Evolutionary conservation across 2,329 filamentous ascomycete species (phyloP).

Genomic region (Raffaelea albimanens): DNA sequence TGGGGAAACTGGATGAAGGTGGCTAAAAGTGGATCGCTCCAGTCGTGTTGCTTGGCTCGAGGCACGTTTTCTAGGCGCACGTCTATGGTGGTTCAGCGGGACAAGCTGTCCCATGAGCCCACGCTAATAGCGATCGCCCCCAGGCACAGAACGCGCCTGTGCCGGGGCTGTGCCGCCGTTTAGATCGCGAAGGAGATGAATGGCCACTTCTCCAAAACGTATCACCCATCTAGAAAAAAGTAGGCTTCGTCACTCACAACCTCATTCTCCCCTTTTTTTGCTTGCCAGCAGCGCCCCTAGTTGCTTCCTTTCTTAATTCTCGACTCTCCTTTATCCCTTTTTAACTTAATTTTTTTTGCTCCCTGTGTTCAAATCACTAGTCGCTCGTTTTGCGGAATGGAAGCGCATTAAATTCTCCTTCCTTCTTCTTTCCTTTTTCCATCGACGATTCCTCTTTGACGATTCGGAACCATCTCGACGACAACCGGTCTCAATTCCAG

Average conservation of each 20-base stretch:
- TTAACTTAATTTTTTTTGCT: not conserved
- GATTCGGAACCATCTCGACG: too few species aligned
- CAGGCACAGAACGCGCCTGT: not conserved
- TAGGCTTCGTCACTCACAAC: too few species aligned
- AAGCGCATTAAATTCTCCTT: constrained; percentile 2
- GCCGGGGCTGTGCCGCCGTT: too few species aligned
- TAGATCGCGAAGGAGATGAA: not conserved
- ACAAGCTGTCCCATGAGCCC: not conserved
- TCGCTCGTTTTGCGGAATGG: constrained; percentile 2
- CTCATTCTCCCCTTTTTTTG: not conserved
- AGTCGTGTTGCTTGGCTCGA: not conserved
- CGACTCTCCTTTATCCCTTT: not conserved
- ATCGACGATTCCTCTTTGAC: not conserved
- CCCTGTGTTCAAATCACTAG: not conserved
- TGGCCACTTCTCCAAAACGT: not conserved
- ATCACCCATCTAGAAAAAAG: not conserved
- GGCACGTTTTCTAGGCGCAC: not conserved
- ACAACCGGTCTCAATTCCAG: not conserved
- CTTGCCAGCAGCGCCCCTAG: not conserved
- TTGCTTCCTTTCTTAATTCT: not conserved
- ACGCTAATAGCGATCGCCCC: not conserved
- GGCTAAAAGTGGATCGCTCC: not conserved
- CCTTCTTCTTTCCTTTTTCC: constrained; percentile 5
- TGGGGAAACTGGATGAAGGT: not conserved
- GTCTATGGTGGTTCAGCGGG: too few species aligned